Evolutionary conservation across 2,329 filamentous ascomycete genomes (phyloP).

Genomic region (Monilinia fructigena): DNA sequence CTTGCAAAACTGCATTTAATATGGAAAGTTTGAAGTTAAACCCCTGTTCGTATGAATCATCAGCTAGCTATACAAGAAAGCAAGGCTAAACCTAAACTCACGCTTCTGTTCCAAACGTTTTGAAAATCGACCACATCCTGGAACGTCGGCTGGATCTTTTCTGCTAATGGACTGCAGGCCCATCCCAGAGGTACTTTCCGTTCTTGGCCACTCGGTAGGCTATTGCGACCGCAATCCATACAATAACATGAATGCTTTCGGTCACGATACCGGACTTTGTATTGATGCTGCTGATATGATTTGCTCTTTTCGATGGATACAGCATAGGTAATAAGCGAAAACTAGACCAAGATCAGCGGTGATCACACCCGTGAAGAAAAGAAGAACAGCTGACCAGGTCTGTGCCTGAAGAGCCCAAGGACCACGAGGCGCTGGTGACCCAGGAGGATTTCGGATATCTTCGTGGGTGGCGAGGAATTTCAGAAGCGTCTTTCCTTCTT

Average conservation of each 20-base stretch:
- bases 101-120: conserved; percentile 28
- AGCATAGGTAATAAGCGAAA: conserved; percentile 27
- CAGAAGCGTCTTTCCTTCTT: conserved; percentile 8
- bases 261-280: conserved; percentile 20
- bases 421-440: neutral
- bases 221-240: conserved; percentile 29
- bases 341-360: conserved; percentile 26
- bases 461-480: conserved; percentile 1
- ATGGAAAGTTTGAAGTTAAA: conserved; percentile 5
- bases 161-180: conserved; percentile 28
- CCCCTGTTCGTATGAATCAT: neutral
- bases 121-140: conserved; percentile 30
- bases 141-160: conserved; percentile 31
- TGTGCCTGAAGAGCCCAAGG: conserved; percentile 13
- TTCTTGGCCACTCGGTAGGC: conserved; percentile 30
- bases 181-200: conserved; percentile 32
- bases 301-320: conserved; percentile 27
- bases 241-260: conserved; percentile 25
- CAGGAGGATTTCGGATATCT: neutral
- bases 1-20: neutral
- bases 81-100: neutral
- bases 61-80: neutral
- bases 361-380: conserved; percentile 24
- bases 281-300: conserved; percentile 25
- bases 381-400: conserved; percentile 28